Evolutionary conservation across 2,329 filamentous ascomycete genomes (phyloP), one percentile per base, ranked within the genome.

Genomic region (Apiospora marii): DNA sequence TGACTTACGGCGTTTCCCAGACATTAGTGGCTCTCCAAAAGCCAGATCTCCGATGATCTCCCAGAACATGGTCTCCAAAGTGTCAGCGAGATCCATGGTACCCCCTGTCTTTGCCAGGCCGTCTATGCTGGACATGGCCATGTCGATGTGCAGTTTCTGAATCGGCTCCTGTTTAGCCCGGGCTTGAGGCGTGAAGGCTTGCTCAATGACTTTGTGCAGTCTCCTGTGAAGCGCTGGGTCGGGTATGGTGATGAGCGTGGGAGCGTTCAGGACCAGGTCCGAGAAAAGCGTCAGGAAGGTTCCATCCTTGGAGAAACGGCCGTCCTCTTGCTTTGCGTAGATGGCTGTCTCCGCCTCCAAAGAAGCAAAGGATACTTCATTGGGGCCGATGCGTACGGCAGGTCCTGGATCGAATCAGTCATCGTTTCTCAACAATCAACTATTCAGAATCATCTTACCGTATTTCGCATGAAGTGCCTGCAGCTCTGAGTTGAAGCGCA

Each of bases 201-300:
- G 24, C 51, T 61, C 24, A 5, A 61, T 61, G 6, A 61, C 51
- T 61, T 61, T 61, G n/a, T 61, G 51, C 7, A 61, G 51, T 27
- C 16, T 61, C 24, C 30, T 61, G 30, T 61, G 51, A 4, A 61
- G 51, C 4, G 24, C n/a, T 12, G 30, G 51, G 13, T 61, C 51
- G 2, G 51, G 51, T 30, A 61, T 61, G 24, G 30, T 61, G 51
- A 61, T 61, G 10, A 61, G 51, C n/a, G 51, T 61, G 24, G 51
- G 51, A n/a, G 51, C 51, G 51, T 61, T 61, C n/a, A 61, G n/a
- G 10, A 61, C 51, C 24, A 61, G 51, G 51, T 61, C 51, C 5
- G 51, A 61, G 51, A 61, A 61, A 7, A 61, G 51, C n/a, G 51
- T 61, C 30, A 61, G n/a, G 51, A 61, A 61, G 51, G 51, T 61